phyloP scores from a whole-genome alignment of 2,329 filamentous ascomycete species.

The Botrytis fabae region DNA sequence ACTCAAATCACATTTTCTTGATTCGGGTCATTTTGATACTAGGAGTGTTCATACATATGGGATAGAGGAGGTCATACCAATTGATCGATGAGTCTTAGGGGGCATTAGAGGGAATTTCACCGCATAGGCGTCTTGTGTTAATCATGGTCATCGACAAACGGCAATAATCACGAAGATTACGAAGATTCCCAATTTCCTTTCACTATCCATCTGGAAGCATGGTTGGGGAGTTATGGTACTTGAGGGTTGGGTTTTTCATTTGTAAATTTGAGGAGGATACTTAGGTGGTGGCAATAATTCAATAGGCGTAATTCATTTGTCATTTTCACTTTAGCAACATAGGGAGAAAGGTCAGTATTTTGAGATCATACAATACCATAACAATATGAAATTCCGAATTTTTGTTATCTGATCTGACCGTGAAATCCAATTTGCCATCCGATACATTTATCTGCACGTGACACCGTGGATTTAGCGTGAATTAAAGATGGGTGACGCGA shows the following conservation, averaged over 20 bases:
- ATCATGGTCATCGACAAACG: constrained; percentile 26
- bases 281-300: constrained; percentile 30
- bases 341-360: constrained; percentile 20
- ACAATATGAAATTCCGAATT: not conserved
- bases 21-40: not conserved
- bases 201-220: constrained; percentile 30
- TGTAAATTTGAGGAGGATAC: constrained; percentile 32
- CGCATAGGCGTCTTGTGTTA: constrained; percentile 23
- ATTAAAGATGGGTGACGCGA: constrained; percentile 16
- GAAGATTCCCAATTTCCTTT: constrained; percentile 37
- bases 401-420: not conserved
- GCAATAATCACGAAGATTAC: constrained; percentile 38
- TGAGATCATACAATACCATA: constrained; percentile 5
- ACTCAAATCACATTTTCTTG: not conserved
- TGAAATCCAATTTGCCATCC: not conserved
- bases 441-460: constrained; percentile 12
- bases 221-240: constrained; percentile 33
- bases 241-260: constrained; percentile 27
- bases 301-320: constrained; percentile 35
- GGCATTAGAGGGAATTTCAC: constrained; percentile 23
- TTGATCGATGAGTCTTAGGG: constrained; percentile 15
- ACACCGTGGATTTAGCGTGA: constrained; percentile 22
- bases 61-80: constrained; percentile 22
- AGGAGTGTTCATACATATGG: constrained; percentile 36
- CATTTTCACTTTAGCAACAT: constrained; percentile 27